A percentile compares a stretch with the other conserved stretches of the same genome.
These are phyloP conservation scores for Stemphylium vesicarium DNA, from an alignment of 2,329 filamentous ascomycete species.

Conservation along the genomic window DNA sequence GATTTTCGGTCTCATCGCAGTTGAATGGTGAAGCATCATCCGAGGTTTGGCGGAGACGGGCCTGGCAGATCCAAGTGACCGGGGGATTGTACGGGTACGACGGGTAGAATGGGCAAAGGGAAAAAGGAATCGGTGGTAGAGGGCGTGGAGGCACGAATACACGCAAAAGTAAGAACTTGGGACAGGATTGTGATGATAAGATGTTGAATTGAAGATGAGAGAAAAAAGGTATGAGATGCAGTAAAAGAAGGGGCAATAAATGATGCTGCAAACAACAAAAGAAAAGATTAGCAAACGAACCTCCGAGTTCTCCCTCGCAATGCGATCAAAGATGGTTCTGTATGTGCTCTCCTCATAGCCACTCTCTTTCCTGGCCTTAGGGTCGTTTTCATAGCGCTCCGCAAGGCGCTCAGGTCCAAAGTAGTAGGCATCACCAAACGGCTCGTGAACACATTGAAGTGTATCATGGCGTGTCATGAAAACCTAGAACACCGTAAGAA, in stretches of 20 bases:
- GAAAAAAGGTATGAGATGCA: not conserved
- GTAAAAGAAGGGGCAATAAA: too few species aligned
- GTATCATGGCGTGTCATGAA: conserved; percentile 92
- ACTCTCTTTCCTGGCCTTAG: conserved; percentile 59
- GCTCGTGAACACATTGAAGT: conserved; percentile 87
- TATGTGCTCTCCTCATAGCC: conserved; percentile 75
- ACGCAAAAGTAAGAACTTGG: conserved; percentile 18
- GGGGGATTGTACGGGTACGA: not conserved
- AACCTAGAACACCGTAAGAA: conserved; percentile 56
- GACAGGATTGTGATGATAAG: not conserved
- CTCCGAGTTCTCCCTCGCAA: conserved; percentile 75
- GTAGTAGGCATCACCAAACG: conserved; percentile 96
- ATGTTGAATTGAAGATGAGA: not conserved
- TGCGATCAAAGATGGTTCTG: conserved; percentile 75
- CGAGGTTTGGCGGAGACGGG: not conserved
- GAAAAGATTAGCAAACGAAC: conserved; percentile 57
- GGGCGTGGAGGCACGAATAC: conserved; percentile 12
- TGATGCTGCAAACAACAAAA: too few species aligned
- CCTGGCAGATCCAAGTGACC: not conserved
- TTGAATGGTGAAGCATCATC: not conserved
- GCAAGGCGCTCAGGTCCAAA: conserved; percentile 90
- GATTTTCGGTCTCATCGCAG: not conserved
- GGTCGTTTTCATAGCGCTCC: conserved; percentile 76
- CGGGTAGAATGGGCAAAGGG: not conserved
- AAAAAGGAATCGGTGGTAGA: not conserved